A percentile compares a stretch with the other conserved stretches of the same genome.
Conservation (phyloP, 805 yeast species). For the Candida vaughaniae region DNA sequence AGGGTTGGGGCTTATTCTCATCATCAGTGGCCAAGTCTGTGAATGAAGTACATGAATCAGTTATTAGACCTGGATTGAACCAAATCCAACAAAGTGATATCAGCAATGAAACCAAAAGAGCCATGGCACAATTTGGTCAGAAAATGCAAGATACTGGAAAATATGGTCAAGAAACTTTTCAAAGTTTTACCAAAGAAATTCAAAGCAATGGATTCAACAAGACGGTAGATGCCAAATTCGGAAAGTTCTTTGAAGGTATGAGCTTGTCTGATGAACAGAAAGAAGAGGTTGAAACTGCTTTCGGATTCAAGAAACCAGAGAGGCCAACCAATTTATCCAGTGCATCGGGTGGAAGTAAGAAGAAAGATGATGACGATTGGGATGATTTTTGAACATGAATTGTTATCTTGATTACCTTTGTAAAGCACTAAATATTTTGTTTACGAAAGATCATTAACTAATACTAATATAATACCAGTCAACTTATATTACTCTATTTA, state of each 20-base stretch:
- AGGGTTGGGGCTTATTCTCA: constrained; percentile 94
- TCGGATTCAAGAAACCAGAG: constrained; percentile 61
- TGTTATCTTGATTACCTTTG: no score
- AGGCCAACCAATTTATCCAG: constrained; percentile 60
- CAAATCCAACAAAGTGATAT: constrained; percentile 76
- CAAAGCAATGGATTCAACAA: constrained; percentile 39
- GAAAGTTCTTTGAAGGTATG: constrained; percentile 57
- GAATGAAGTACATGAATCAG: constrained; percentile 80
- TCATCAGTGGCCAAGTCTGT: constrained; percentile 81
- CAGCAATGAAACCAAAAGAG: constrained; percentile 78
- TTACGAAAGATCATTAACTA: no score
- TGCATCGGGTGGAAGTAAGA: constrained; percentile 34
- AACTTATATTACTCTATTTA: not conserved
- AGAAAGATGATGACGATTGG: constrained; percentile 57
- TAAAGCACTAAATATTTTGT: no score
- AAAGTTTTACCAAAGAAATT: constrained; percentile 50
- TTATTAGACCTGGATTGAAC: constrained; percentile 86
- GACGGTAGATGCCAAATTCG: constrained; percentile 48
- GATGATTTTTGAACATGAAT: constrained; percentile 51
- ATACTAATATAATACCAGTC: not conserved
- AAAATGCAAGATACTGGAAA: constrained; percentile 86
- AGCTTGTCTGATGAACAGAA: constrained; percentile 33
- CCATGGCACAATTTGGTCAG: constrained; percentile 96
- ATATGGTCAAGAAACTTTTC: constrained; percentile 68
- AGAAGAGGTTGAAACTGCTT: constrained; percentile 56